Base-by-base conservation (phyloP, 2,329 filamentous ascomycete genomes). In the Colletotrichum cordylinicola region DNA sequence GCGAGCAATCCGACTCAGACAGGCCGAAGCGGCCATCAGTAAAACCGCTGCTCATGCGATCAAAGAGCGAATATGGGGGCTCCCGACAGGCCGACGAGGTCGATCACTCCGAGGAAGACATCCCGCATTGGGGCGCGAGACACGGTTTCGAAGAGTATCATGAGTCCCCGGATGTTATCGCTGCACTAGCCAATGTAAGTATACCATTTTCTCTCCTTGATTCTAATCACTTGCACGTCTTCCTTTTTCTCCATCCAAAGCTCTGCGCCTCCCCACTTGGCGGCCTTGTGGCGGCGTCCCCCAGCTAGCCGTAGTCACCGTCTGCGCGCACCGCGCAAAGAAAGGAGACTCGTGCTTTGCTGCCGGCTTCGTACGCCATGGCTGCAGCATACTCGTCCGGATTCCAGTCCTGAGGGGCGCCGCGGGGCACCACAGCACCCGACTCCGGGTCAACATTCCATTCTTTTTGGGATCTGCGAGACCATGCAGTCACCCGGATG, bases 101-200 rank as follows among this genome's bases (percentile, higher is more conserved):
- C 21, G 87, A 88, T 56, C 81, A 84, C 66, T 79, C 82, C 33
- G 87, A 88, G 16, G 87, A 89, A 5, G 88, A 89, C 56, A 83
- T 88, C 37, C 84, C 86, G 58, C 87, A 89, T 78, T 90, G 89
- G 88, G 90, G 90, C 9, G 90, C 90, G 83, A 91, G 96, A 65
- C 96, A 98, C 86, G 96, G 96, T 64, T 98, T 97, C 87, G 95
- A 98, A 82, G 94, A 96, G 79, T 95, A 98, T 84, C 96, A 98
- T 83, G 94, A 95, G 82, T 98, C 94, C 7, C 94, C 96, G 79
- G 95, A 98, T 82, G 96, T 98, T 81, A 94, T 98, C 80, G 94
- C 94, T 73, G 91, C 96, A 79, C 89, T 98, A 78, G 95, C 94
- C 68, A 96, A 94, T 82, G 94, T 96, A 86, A 87, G 93, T 89